Conservation (phyloP, 1,284 basidiomycete genomes). For the Leccinum pachyderme region DNA sequence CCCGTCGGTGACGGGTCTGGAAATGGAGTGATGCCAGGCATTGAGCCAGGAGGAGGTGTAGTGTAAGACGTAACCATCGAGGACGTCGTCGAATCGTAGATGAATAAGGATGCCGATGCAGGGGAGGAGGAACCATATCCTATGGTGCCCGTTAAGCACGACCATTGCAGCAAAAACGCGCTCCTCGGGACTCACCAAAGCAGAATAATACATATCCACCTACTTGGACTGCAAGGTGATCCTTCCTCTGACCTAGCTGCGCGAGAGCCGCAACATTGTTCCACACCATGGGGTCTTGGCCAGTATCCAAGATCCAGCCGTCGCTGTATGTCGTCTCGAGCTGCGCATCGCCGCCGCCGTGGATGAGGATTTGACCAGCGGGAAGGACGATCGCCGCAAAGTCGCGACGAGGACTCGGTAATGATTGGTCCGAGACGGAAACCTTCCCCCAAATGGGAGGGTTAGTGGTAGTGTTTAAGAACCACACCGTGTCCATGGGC, state of each 20-base stretch:
- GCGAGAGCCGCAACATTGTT: slow-evolving; percentile 47
- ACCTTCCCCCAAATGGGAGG: slow-evolving; percentile 52
- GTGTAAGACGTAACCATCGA: slow-evolving; percentile 32
- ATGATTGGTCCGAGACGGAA: slow-evolving; percentile 36
- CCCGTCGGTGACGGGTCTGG: slow-evolving; percentile 24
- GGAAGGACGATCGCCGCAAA: slow-evolving; percentile 60
- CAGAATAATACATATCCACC: slow-evolving; percentile 69
- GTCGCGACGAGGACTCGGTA: slow-evolving; percentile 64
- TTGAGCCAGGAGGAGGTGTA: slow-evolving; percentile 29
- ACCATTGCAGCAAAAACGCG: background rate
- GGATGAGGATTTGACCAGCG: slow-evolving; percentile 62
- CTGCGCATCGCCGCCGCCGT: slow-evolving; percentile 70
- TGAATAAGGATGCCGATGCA: slow-evolving; percentile 47
- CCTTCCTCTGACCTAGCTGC: slow-evolving; percentile 59
- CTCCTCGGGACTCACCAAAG: slow-evolving; percentile 58
- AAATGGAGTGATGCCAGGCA: slow-evolving; percentile 28
- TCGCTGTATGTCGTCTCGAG: slow-evolving; percentile 61
- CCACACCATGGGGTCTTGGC: slow-evolving; percentile 57
- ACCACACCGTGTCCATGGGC: slow-evolving; percentile 60
- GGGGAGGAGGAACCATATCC: slow-evolving; percentile 50
- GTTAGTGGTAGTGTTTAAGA: slow-evolving; percentile 56
- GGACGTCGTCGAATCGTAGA: slow-evolving; percentile 49
- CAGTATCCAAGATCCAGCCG: slow-evolving; percentile 73
- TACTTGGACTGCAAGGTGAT: slow-evolving; percentile 68
- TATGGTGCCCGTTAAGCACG: slow-evolving; percentile 30